Base-by-base conservation (phyloP, 331 rosid species). In the Dryas integrifolia region DNA sequence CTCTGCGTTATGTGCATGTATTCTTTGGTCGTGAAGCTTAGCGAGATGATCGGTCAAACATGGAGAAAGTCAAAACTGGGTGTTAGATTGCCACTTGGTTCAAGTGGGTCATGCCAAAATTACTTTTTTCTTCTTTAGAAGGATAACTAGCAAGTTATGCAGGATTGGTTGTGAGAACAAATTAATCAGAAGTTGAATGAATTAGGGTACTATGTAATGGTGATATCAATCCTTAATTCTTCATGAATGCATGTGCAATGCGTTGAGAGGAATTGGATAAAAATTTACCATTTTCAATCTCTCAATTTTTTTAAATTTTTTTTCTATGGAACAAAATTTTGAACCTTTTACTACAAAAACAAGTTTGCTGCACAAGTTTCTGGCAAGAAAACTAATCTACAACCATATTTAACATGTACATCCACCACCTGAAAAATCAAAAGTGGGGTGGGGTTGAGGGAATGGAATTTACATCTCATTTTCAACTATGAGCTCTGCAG, bases 401-500 rank as follows among this genome's bases (percentile, higher is more conserved):
- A 60, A 43, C 70, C 67, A 68, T 14, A 67, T 59, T 76, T 13
- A 24, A 72, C 49, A 74, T 38, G 13, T 58, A 53, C 39, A 24
- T n/a, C 64, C 61, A 70, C 58, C 7, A 16, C 35, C 74, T 45
- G 53, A 45, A 43, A 60, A 48, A 4, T 40, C 7, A 40, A 35
- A 65, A 13, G 10, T 47, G 9, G 41, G 30, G 44, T 24, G 13
- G 72, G 45, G 5, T 5, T 44, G 56, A 71, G 64, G 75, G 16
- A 52, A 72, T 49, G 9, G 63, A 57, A 55, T 82, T 71, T 80
- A 85, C 64, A 60, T 18, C 61, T 77, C 83, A 67, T 69, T 82
- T 74, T 80, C 81, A 11, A 80, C 72, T 26, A 86, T 80, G 60
- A 86, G 82, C 52, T 86, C 85, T 40, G 89, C 85, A 39, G 87